Conservation (phyloP, 2,329 filamentous ascomycete genomes). For the Aspergillus sergii region DNA sequence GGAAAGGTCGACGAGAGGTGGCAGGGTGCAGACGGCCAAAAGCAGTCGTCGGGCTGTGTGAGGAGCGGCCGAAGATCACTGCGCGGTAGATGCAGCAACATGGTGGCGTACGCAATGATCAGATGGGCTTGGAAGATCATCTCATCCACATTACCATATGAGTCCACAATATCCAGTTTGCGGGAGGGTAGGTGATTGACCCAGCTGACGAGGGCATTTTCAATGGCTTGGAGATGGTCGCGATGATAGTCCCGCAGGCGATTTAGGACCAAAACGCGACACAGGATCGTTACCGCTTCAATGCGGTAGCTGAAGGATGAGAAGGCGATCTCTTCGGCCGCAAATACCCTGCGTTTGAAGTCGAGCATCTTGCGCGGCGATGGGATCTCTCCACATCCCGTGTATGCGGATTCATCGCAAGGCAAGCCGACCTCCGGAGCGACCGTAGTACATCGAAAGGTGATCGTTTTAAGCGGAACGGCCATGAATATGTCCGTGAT, state of each 20-base stretch:
- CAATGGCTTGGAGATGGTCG: constrained; percentile 61
- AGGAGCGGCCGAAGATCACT: constrained; percentile 61
- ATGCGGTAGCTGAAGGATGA: constrained; percentile 85
- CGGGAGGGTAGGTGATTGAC: constrained; percentile 70
- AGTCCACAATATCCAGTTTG: constrained; percentile 70
- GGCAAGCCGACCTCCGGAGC: constrained; percentile 70
- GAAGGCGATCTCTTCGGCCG: constrained; percentile 66
- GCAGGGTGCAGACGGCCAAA: constrained; percentile 29
- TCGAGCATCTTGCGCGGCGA: constrained; percentile 57
- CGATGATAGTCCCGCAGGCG: constrained; percentile 43
- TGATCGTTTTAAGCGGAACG: constrained; percentile 54
- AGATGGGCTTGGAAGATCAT: constrained; percentile 44
- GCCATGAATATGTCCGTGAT: constrained; percentile 79
- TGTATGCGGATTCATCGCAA: constrained; percentile 70
- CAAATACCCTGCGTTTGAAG: constrained; percentile 66
- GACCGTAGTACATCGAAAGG: constrained; percentile 70
- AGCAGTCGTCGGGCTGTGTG: constrained; percentile 26
- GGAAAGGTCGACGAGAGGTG: constrained; percentile 36
- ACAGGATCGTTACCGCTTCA: constrained; percentile 74
- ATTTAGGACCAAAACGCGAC: constrained; percentile 63
- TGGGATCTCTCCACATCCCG: constrained; percentile 56
- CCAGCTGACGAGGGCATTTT: constrained; percentile 68
- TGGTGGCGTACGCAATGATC: constrained; percentile 53
- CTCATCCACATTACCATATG: constrained; percentile 74
- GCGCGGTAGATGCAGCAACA: constrained; percentile 74